Conservation (phyloP, 75 land plant species). For the Adiantum capillusveneris region DNA sequence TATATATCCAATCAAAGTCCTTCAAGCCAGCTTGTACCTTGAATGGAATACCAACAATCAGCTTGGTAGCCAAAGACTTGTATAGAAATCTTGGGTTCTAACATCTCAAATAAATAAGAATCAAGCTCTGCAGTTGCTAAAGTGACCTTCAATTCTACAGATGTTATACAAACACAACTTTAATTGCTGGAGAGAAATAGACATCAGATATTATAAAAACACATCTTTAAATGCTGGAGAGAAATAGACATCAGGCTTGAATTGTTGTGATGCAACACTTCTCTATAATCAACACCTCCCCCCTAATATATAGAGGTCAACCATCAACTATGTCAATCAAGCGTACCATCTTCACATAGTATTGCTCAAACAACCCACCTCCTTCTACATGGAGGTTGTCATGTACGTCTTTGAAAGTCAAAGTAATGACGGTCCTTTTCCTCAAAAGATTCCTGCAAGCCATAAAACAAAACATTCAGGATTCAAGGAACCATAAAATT, state of each 20-base stretch:
- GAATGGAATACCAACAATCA: constrained; percentile 95
- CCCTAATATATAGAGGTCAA: constrained; percentile 63
- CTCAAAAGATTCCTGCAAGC: constrained; percentile 82
- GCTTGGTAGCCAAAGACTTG: constrained; percentile 86
- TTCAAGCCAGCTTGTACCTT: constrained; percentile 52
- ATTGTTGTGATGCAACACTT: constrained; percentile 94
- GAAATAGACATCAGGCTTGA: constrained; percentile 95
- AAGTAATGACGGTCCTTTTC: constrained; percentile 92
- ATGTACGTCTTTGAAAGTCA: constrained; percentile 89
- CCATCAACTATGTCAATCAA: no score
- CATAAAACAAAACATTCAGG: background rate
- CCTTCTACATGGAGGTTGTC: constrained; percentile 83
- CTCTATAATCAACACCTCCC: constrained; percentile 89
- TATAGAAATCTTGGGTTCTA: constrained; percentile 84
- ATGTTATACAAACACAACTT: no score
- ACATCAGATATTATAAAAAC: no score
- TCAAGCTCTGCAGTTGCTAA: no score
- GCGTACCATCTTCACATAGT: no score
- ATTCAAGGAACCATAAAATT: background rate
- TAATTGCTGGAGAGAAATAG: no score
- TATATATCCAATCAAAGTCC: no score
- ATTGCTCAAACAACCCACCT: constrained; percentile 48
- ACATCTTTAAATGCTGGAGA: constrained; percentile 80
- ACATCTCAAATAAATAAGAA: no score
- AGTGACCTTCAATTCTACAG: no score